phyloP scores from a whole-genome alignment of 805 yeast species.

The Yamadazyma endophytica region DNA sequence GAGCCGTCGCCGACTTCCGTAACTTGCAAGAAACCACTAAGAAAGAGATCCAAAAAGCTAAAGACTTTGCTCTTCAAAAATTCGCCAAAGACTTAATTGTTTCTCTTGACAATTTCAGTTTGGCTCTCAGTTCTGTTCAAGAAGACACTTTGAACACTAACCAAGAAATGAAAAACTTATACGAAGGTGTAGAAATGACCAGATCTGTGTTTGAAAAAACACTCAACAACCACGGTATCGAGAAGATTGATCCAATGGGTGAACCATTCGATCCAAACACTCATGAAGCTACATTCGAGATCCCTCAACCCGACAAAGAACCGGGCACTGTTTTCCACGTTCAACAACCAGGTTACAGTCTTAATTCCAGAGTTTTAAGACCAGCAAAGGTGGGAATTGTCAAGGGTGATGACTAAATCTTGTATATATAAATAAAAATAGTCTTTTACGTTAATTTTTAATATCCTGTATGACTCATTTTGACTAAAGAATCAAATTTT shows the following conservation, averaged over 20 bases:
- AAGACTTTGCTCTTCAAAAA: conserved; percentile 86
- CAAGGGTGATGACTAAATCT: conserved; percentile 37
- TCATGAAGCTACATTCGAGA: conserved; percentile 91
- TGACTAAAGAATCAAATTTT: too few relatives aligned
- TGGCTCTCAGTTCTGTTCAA: conserved; percentile 72
- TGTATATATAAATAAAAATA: conserved; percentile 7
- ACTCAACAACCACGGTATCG: conserved; percentile 71
- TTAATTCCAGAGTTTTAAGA: conserved; percentile 84
- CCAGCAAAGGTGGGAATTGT: conserved; percentile 97
- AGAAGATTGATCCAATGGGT: conserved; percentile 77
- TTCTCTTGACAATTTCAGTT: conserved; percentile 84
- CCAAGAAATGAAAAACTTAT: conserved; percentile 65
- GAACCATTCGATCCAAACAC: conserved; percentile 84
- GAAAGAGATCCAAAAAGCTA: conserved; percentile 80
- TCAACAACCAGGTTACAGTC: conserved; percentile 83
- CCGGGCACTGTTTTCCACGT: conserved; percentile 92
- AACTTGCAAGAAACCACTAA: conserved; percentile 88
- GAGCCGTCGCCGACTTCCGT: conserved; percentile 89
- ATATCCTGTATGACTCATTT: too few relatives aligned
- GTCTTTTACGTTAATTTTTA: too few relatives aligned
- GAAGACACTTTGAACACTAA: conserved; percentile 56
- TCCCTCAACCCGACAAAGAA: conserved; percentile 81
- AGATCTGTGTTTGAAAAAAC: conserved; percentile 83
- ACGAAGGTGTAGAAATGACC: conserved; percentile 90
- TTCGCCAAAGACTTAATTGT: conserved; percentile 88